Percentiles rank a stretch among this genome's conserved stretches.
Evolutionary conservation across 345 rosid species (phyloP).

Genomic region (Salix udensis): DNA sequence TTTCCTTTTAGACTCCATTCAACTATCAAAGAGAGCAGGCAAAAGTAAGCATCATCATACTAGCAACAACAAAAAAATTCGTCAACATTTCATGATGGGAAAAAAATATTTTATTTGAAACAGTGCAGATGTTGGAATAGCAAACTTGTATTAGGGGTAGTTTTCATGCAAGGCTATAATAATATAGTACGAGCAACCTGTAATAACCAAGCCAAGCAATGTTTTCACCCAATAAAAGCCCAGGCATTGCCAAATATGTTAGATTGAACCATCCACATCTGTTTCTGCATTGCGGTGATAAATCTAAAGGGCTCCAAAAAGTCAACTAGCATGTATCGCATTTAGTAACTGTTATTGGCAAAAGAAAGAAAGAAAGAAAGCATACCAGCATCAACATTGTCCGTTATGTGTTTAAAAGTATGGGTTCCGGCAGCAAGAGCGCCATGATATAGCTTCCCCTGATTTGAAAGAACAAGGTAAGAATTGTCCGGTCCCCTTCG

Average conservation of each 20-base stretch:
- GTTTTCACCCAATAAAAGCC: neutral
- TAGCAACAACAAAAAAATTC: too few species aligned
- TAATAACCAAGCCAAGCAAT: neutral
- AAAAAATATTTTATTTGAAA: too few species aligned
- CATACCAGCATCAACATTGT: conserved; percentile 79
- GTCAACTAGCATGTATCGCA: neutral
- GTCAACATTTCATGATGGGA: too few species aligned
- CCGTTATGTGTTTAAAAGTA: conserved; percentile 52
- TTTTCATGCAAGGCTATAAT: neutral
- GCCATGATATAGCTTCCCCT: conserved; percentile 60
- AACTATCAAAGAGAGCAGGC: too few species aligned
- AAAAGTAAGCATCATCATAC: too few species aligned
- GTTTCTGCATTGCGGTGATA: neutral
- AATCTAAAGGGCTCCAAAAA: neutral
- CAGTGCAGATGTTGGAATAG: too few species aligned
- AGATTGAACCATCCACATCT: neutral
- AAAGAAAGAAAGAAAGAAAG: neutral
- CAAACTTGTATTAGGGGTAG: neutral
- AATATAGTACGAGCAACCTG: neutral
- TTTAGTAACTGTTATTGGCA: neutral
- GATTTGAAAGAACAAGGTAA: conserved; percentile 57
- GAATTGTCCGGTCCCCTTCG: conserved; percentile 49
- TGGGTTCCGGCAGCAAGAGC: conserved; percentile 21
- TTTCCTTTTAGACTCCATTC: too few species aligned
- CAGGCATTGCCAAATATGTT: neutral